These are phyloP conservation scores for Asterophora parasitica DNA, from an alignment of 768 basidiomycete species.

Conservation along the genomic window DNA sequence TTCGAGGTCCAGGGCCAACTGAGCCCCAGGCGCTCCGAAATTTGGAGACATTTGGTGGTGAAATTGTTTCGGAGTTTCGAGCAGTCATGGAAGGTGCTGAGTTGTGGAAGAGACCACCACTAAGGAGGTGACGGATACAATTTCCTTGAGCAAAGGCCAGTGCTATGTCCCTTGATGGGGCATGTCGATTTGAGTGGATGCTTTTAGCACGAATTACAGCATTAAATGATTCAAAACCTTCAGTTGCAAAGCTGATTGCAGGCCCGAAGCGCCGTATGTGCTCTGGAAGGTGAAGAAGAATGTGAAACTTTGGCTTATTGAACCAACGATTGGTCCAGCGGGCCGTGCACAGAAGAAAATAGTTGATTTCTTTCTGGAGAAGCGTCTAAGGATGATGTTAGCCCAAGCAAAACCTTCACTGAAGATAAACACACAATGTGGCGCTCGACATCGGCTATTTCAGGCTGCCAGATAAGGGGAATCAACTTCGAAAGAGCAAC, in stretches of 20 bases:
- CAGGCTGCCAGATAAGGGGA: constrained; percentile 31
- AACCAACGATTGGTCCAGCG: constrained; percentile 24
- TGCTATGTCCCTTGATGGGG: constrained; percentile 21
- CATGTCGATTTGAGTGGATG: constrained; percentile 21
- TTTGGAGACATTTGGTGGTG: too few species aligned
- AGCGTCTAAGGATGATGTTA: too few species aligned
- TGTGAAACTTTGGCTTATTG: constrained; percentile 34
- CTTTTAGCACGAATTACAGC: constrained; percentile 18
- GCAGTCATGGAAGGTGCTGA: too few species aligned
- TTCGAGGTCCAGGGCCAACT: too few species aligned
- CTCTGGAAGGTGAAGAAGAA: constrained; percentile 24
- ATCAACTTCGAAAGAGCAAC: constrained; percentile 20
- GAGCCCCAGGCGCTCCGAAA: too few species aligned
- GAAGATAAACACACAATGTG: constrained; percentile 18
- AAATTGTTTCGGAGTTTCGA: too few species aligned
- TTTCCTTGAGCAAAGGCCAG: background rate
- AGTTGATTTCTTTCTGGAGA: constrained; percentile 8
- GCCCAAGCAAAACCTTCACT: too few species aligned
- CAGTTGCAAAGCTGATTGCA: constrained; percentile 30
- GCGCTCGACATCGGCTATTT: constrained; percentile 22
- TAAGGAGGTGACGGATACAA: background rate
- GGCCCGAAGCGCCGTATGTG: constrained; percentile 31
- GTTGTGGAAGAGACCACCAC: too few species aligned
- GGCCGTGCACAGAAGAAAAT: constrained; percentile 23
- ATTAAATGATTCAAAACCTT: constrained; percentile 23